These are phyloP conservation scores for Populus pruinosa DNA, from an alignment of 345 rosid genomes.

Conservation along the genomic window DNA sequence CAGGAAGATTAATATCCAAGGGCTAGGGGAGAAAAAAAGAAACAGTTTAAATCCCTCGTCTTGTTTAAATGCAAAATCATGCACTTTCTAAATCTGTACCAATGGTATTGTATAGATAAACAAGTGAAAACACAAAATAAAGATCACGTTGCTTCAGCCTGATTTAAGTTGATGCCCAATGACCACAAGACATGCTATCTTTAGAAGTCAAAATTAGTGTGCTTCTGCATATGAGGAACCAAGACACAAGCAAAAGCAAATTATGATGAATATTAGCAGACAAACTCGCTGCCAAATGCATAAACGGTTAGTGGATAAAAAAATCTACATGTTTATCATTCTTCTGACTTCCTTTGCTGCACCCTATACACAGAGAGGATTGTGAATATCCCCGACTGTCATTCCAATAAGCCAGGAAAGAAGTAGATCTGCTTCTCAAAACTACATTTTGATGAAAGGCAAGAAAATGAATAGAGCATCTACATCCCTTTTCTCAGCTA, in stretches of 20 bases:
- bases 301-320: background rate
- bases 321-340: background rate
- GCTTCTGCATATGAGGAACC: background rate
- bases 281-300: background rate
- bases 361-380: background rate
- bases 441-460: background rate
- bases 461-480: background rate
- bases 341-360: background rate
- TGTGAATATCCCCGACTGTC: background rate
- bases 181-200: background rate
- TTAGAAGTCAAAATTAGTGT: background rate
- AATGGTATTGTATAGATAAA: background rate
- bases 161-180: background rate
- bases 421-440: background rate
- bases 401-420: background rate
- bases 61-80: background rate
- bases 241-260: background rate
- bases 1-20: background rate
- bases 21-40: background rate
- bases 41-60: background rate
- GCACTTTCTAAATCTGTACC: background rate
- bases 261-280: background rate
- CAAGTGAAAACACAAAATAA: conserved; percentile 4
- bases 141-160: background rate
- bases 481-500: background rate